These are phyloP conservation scores for Thelonectria discophora DNA, from an alignment of 2,329 filamentous ascomycete genomes.

Conservation along the genomic window DNA sequence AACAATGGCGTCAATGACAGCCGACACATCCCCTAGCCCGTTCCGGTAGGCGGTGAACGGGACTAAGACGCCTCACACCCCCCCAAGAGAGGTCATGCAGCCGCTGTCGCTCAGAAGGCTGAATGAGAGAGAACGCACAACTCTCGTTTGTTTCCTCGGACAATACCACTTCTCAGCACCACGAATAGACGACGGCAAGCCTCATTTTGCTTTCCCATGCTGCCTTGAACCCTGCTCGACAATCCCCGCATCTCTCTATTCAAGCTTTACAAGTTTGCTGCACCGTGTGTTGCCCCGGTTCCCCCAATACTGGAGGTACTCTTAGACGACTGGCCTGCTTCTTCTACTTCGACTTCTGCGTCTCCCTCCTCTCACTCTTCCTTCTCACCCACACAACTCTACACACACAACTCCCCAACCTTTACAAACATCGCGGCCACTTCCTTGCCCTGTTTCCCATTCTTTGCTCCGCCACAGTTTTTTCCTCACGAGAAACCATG, in stretches of 20 bases:
- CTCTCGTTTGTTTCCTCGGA: constrained; percentile 15
- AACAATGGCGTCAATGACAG: constrained; percentile 21
- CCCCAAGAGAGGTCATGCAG: constrained; percentile 36
- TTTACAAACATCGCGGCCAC: not conserved
- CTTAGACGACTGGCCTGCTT: not conserved
- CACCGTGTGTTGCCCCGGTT: not conserved
- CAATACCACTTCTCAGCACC: constrained; percentile 3
- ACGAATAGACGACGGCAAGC: not conserved
- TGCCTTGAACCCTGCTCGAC: not conserved
- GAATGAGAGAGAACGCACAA: constrained; percentile 31
- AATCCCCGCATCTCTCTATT: not conserved
- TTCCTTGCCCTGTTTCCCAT: constrained; percentile 1
- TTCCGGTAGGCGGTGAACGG: constrained; percentile 39
- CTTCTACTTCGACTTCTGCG: not conserved
- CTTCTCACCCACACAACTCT: not conserved
- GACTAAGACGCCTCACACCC: constrained; percentile 17
- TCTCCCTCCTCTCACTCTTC: not conserved
- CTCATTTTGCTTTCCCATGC: no score
- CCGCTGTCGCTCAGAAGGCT: constrained; percentile 25
- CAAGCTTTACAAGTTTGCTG: not conserved
- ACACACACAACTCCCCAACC: not conserved
- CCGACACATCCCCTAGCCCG: constrained; percentile 6
- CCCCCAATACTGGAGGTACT: not conserved
- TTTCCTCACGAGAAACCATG: constrained; percentile 41
- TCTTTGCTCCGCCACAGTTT: constrained; percentile 3